Percentiles rank a stretch among this genome's conserved stretches.
Evolutionary conservation across 2,329 filamentous ascomycete species (phyloP).

Genomic region (Trichoderma sp.): DNA sequence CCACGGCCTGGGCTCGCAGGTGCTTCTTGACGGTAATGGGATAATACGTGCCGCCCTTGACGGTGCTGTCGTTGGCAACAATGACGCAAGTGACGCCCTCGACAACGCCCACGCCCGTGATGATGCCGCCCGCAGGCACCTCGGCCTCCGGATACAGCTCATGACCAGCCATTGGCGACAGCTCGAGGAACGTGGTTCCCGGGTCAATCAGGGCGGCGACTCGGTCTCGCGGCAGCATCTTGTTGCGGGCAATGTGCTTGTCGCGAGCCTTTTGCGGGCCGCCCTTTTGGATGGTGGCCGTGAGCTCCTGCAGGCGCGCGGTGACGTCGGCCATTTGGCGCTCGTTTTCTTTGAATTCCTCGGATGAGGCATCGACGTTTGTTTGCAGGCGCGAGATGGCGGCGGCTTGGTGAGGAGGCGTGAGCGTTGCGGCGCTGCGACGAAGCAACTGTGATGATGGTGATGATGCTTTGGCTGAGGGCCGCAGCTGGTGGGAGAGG

Average conservation of each 20-base stretch:
- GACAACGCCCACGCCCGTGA: slow-evolving; percentile 87
- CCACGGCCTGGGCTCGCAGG: slow-evolving; percentile 84
- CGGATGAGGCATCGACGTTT: slow-evolving; percentile 71
- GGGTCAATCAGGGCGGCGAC: slow-evolving; percentile 85
- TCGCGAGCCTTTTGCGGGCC: slow-evolving; percentile 78
- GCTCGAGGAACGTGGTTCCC: slow-evolving; percentile 84
- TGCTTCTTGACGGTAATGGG: slow-evolving; percentile 98
- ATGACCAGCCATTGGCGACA: slow-evolving; percentile 88
- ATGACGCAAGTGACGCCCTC: slow-evolving; percentile 91
- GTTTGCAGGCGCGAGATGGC: slow-evolving; percentile 79
- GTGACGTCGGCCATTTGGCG: slow-evolving; percentile 73
- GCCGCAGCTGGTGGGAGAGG: slow-evolving; percentile 34
- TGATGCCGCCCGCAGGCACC: slow-evolving; percentile 84
- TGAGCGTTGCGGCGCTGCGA: slow-evolving; percentile 68
- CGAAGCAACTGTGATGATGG: slow-evolving; percentile 11
- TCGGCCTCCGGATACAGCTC: slow-evolving; percentile 84
- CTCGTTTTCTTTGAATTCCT: slow-evolving; percentile 79
- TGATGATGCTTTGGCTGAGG: slow-evolving; percentile 25
- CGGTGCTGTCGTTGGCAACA: slow-evolving; percentile 93
- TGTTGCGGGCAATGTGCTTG: slow-evolving; percentile 83
- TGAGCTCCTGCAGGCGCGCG: slow-evolving; percentile 65
- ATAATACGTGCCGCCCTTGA: slow-evolving; percentile 96
- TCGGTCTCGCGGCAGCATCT: slow-evolving; percentile 91
- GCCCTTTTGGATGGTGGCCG: slow-evolving; percentile 68
- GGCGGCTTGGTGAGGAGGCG: slow-evolving; percentile 74